These are phyloP conservation scores for Quercus berberidifolia DNA, from an alignment of 306 rosid genomes.

Conservation along the genomic window DNA sequence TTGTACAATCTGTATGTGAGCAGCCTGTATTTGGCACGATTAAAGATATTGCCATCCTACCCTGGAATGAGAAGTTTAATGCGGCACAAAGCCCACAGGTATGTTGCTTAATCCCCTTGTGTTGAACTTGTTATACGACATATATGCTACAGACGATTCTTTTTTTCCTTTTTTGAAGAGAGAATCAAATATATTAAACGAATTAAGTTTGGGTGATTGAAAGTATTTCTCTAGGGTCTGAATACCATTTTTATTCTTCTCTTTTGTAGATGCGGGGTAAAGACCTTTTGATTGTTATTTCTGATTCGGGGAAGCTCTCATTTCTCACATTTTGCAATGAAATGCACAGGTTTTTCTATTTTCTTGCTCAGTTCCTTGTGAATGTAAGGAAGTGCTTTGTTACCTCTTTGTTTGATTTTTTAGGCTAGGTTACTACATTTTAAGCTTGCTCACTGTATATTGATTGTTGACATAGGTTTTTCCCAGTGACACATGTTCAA, in stretches of 20 bases:
- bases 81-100: constrained; percentile 56
- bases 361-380: neutral
- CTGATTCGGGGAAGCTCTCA: constrained; percentile 96
- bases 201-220: neutral
- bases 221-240: neutral
- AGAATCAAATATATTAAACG: neutral
- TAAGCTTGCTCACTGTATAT: constrained; percentile 11
- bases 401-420: neutral
- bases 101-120: neutral
- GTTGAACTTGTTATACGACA: neutral
- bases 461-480: constrained; percentile 53
- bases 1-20: constrained; percentile 78
- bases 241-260: constrained; percentile 5
- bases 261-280: constrained; percentile 67
- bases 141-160: neutral
- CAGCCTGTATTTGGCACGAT: constrained; percentile 90
- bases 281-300: constrained; percentile 77
- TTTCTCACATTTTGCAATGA: constrained; percentile 87
- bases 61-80: constrained; percentile 69
- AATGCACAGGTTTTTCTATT: constrained; percentile 73
- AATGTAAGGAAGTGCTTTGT: neutral
- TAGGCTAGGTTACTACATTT: neutral
- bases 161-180: neutral
- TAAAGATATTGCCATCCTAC: constrained; percentile 79
- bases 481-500: constrained; percentile 68